Percentiles rank a stretch among this genome's conserved stretches.
phyloP scores from a whole-genome alignment of 257 asterid species.

The Craterostigma plantagineum region DNA sequence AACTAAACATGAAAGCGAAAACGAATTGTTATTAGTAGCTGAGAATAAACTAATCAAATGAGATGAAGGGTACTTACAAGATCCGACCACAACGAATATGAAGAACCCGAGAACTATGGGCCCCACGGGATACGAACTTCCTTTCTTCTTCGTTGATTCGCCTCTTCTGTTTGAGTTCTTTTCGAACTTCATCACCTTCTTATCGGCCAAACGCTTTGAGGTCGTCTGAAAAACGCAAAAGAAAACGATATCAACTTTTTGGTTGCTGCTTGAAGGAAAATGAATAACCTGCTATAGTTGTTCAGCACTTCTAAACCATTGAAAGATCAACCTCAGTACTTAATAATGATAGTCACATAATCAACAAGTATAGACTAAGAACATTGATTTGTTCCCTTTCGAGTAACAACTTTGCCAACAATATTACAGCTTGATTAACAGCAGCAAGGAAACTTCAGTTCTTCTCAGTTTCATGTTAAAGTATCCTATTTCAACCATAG shows the following conservation, averaged over 20 bases:
- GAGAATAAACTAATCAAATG: not conserved
- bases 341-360: too few relatives aligned
- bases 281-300: too few relatives aligned
- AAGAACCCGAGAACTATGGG: conserved; percentile 54
- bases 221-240: conserved; percentile 28
- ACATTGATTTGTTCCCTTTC: too few relatives aligned
- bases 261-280: too few relatives aligned
- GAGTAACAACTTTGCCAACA: too few relatives aligned
- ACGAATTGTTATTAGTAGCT: not conserved
- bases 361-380: too few relatives aligned
- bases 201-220: conserved; percentile 41
- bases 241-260: not conserved
- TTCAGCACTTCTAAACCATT: too few relatives aligned
- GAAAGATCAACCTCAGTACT: too few relatives aligned
- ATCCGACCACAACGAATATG: conserved; percentile 51
- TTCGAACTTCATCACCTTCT: conserved; percentile 52
- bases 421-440: too few relatives aligned
- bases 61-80: conserved; percentile 24
- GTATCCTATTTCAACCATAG: too few relatives aligned
- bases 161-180: conserved; percentile 53
- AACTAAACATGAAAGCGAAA: not conserved
- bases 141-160: conserved; percentile 41
- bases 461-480: too few relatives aligned
- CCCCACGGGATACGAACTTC: conserved; percentile 43
- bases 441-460: too few relatives aligned